Evolutionary conservation across 257 asterid genomes (phyloP).

Genomic region (Capsicum pubescens): DNA sequence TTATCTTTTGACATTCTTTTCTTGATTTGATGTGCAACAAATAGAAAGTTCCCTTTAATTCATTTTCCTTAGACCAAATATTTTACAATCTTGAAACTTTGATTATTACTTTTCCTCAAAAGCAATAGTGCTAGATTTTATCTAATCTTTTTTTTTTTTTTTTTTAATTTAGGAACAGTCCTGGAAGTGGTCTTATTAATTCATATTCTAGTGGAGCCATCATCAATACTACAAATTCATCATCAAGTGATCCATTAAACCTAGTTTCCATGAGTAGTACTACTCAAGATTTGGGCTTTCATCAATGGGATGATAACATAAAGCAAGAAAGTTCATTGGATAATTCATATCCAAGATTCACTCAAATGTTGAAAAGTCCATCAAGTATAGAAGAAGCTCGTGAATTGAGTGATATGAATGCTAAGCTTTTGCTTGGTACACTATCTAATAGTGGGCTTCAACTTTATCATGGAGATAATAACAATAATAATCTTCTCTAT

Average conservation of each 20-base stretch:
- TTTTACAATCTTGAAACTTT: slow-evolving; percentile 22
- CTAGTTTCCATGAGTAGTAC: slow-evolving; percentile 43
- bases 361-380: slow-evolving; percentile 52
- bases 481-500: slow-evolving; percentile 36
- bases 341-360: slow-evolving; percentile 46
- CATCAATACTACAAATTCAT: slow-evolving; percentile 31
- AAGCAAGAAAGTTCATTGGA: slow-evolving; percentile 51
- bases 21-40: slow-evolving; percentile 54
- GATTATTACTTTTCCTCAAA: slow-evolving; percentile 14
- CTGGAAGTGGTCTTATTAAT: slow-evolving; percentile 36
- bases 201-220: slow-evolving; percentile 28
- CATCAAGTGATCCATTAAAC: slow-evolving; percentile 36
- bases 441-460: slow-evolving; percentile 45
- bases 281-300: slow-evolving; percentile 51
- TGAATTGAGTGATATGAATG: slow-evolving; percentile 35
- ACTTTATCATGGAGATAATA: slow-evolving; percentile 19
- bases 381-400: slow-evolving; percentile 38
- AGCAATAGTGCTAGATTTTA: slow-evolving; percentile 21
- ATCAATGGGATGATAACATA: slow-evolving; percentile 44
- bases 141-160: background rate
- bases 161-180: slow-evolving; percentile 32
- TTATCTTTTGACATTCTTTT: slow-evolving; percentile 31
- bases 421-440: slow-evolving; percentile 53
- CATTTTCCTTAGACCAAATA: slow-evolving; percentile 16
- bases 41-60: slow-evolving; percentile 34